Evolutionary conservation across 176 grass and related monocot genomes (phyloP).

Genomic region (Phoenix dactylifera): DNA sequence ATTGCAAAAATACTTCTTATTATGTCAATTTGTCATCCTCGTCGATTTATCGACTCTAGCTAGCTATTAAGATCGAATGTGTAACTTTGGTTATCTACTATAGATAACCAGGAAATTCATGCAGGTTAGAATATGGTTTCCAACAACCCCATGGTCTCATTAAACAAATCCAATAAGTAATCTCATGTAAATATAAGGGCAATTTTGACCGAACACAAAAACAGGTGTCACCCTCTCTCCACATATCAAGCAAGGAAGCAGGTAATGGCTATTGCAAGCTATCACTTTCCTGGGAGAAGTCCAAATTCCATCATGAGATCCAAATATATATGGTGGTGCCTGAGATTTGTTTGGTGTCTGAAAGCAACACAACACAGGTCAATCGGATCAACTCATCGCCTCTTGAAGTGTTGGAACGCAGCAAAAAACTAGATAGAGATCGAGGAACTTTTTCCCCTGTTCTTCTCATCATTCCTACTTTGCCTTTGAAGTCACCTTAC

Average conservation of each 20-base stretch:
- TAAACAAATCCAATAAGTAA: no score
- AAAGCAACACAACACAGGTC: background rate
- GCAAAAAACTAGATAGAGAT: background rate
- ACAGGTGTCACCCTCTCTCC: background rate
- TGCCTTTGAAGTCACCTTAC: conserved; percentile 10
- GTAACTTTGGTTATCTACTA: no score
- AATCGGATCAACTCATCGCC: conserved; percentile 3
- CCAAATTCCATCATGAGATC: background rate
- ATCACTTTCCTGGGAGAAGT: background rate
- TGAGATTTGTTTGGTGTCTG: background rate
- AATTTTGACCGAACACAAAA: no score
- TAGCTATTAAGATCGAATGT: no score
- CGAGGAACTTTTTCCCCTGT: background rate
- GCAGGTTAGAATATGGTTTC: no score
- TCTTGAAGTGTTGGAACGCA: background rate
- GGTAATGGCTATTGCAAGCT: background rate
- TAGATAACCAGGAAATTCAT: no score
- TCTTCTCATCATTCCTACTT: conserved; percentile 4
- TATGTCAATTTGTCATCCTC: no score
- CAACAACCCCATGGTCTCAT: no score
- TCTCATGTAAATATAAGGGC: no score
- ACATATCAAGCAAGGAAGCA: no score
- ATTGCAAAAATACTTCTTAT: no score
- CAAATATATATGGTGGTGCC: background rate
- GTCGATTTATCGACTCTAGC: no score